Conservation (phyloP, 176 grass and related monocot genomes). For the Aegilops longissima region DNA sequence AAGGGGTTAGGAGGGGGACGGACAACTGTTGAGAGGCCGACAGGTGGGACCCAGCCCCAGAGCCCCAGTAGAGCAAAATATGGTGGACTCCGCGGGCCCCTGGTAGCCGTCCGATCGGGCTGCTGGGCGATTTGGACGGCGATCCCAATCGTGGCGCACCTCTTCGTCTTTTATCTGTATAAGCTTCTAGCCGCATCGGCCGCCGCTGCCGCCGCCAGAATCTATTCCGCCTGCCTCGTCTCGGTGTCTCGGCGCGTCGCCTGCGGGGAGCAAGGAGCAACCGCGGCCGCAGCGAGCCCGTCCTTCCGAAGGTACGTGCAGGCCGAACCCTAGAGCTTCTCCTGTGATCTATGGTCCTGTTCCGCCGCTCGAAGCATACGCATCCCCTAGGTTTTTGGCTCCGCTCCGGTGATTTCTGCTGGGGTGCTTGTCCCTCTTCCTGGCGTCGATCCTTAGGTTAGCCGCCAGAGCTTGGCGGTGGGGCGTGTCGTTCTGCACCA, state of each 20-base stretch:
- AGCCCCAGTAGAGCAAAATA: background rate
- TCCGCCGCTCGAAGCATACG: background rate
- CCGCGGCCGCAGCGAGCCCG: background rate
- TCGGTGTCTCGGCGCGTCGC: background rate
- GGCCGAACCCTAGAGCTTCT: background rate
- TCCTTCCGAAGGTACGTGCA: slow-evolving; percentile 4
- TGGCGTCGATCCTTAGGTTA: background rate
- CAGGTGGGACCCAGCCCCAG: background rate
- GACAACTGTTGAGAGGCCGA: background rate
- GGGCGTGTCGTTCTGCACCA: background rate
- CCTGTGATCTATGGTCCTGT: background rate
- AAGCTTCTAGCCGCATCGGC: slow-evolving; percentile 24
- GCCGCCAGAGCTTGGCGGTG: background rate
- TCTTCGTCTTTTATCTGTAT: background rate
- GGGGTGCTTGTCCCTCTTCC: background rate
- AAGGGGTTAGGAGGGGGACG: background rate
- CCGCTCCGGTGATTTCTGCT: background rate
- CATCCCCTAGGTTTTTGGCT: background rate
- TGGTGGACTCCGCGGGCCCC: fast-evolving
- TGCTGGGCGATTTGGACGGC: background rate
- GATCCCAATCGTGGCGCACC: background rate
- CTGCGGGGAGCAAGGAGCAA: background rate
- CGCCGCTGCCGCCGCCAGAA: slow-evolving; percentile 25
- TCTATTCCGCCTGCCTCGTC: background rate
- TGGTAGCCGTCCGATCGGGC: slow-evolving; percentile 7